These are phyloP conservation scores for Orobanche coerulescens DNA, from an alignment of 257 asterid genomes.

Conservation along the genomic window DNA sequence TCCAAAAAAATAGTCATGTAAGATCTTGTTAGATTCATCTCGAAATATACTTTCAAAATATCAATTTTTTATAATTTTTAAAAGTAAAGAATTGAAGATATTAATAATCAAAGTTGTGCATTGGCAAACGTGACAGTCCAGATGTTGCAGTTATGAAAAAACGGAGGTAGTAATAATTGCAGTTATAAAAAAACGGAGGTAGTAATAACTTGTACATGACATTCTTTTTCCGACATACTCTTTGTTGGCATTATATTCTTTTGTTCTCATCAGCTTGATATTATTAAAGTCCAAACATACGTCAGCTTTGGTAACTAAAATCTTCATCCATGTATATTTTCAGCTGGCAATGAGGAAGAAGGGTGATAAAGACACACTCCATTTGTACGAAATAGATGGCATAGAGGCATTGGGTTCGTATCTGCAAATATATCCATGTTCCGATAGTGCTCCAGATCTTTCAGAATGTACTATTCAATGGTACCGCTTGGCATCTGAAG, in stretches of 20 bases:
- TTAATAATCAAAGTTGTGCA: too few species aligned
- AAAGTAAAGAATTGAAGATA: too few species aligned
- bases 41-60: too few species aligned
- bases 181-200: too few species aligned
- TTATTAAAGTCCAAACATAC: background rate
- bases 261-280: background rate
- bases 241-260: background rate
- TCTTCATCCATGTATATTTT: constrained; percentile 18
- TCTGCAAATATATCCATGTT: constrained; percentile 52
- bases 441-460: constrained; percentile 48
- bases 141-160: too few species aligned
- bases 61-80: too few species aligned
- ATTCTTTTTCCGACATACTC: background rate
- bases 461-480: constrained; percentile 68
- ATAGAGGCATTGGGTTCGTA: constrained; percentile 73
- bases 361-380: constrained; percentile 29
- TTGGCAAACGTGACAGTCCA: too few species aligned
- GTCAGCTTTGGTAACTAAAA: constrained; percentile 7
- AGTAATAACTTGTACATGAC: background rate
- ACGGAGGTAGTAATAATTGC: too few species aligned
- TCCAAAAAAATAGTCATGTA: too few species aligned
- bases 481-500: constrained; percentile 65
- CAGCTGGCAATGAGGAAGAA: constrained; percentile 74
- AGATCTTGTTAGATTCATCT: too few species aligned
- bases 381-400: constrained; percentile 68